Conservation (phyloP, 257 asterid genomes). For the Penstemon eatonii region DNA sequence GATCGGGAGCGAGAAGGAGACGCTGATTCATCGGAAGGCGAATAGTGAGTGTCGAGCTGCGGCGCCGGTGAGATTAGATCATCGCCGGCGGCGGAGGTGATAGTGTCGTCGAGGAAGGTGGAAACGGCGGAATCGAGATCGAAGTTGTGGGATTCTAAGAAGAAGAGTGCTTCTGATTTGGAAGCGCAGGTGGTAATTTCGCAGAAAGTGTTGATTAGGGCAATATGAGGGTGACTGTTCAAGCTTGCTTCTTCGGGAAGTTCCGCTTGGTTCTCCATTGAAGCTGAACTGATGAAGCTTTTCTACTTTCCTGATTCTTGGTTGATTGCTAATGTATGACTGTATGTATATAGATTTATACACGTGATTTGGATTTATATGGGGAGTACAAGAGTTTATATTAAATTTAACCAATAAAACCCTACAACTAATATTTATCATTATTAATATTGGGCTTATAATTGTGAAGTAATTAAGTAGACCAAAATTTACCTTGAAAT, state of each 20-base stretch:
- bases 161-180: conserved; percentile 71
- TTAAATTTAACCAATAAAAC: no score
- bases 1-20: conserved; percentile 50
- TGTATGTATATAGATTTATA: no score
- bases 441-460: no score
- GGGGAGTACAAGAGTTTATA: no score
- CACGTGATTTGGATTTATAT: no score
- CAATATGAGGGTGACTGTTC: conserved; percentile 38
- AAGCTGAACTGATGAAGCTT: not conserved
- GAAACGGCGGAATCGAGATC: conserved; percentile 84
- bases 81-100: conserved; percentile 23
- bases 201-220: conserved; percentile 60
- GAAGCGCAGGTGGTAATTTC: conserved; percentile 70
- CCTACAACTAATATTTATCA: no score
- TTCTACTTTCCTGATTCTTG: no score
- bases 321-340: no score
- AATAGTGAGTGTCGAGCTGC: conserved; percentile 36
- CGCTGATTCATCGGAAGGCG: conserved; percentile 44
- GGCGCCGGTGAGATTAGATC: conserved; percentile 24
- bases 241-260: conserved; percentile 30
- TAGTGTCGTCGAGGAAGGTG: conserved; percentile 65
- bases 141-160: conserved; percentile 80
- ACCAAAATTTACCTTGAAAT: no score
- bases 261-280: conserved; percentile 43
- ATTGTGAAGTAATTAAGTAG: no score